A percentile compares a stretch with the other conserved stretches of the same genome.
Conservation (phyloP, 495 filamentous ascomycete genomes). For the Trichoderma reesei region DNA sequence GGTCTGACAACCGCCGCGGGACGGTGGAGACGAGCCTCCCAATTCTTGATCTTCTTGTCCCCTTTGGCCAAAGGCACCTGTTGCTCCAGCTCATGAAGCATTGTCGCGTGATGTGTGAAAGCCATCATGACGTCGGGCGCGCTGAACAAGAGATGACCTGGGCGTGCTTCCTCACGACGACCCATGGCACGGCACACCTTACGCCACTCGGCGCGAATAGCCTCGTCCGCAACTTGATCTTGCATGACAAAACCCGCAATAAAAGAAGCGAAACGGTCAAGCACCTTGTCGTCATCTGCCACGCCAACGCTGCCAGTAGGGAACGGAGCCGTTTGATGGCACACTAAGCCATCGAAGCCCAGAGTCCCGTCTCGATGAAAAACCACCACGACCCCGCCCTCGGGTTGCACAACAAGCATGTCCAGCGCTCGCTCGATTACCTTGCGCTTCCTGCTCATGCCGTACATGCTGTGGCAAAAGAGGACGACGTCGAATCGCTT, state of each 20-base stretch:
- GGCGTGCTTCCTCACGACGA: conserved; percentile 30
- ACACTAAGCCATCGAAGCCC: conserved; percentile 40
- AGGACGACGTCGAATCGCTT: conserved; percentile 48
- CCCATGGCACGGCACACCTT: conserved; percentile 42
- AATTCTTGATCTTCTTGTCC: conserved; percentile 39
- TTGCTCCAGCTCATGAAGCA: conserved; percentile 37
- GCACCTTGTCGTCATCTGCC: conserved; percentile 33
- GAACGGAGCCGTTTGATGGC: conserved; percentile 42
- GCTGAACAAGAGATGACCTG: conserved; percentile 41
- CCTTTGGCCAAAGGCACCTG: conserved; percentile 36
- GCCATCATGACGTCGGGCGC: conserved; percentile 42
- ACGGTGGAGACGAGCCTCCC: conserved; percentile 37
- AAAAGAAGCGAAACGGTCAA: conserved; percentile 48
- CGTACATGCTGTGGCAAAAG: conserved; percentile 58
- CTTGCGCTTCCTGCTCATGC: conserved; percentile 41
- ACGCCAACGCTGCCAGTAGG: conserved; percentile 40
- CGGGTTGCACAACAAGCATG: conserved; percentile 39
- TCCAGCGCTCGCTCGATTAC: conserved; percentile 41
- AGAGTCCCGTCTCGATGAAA: conserved; percentile 44
- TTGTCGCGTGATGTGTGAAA: conserved; percentile 41
- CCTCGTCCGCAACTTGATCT: conserved; percentile 27
- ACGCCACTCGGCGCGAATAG: conserved; percentile 37
- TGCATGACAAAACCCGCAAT: conserved; percentile 38
- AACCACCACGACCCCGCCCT: conserved; percentile 41
- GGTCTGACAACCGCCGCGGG: conserved; percentile 40